Evolutionary conservation across 805 yeast species (phyloP).

Genomic region (Kluyveromyces starmeri): DNA sequence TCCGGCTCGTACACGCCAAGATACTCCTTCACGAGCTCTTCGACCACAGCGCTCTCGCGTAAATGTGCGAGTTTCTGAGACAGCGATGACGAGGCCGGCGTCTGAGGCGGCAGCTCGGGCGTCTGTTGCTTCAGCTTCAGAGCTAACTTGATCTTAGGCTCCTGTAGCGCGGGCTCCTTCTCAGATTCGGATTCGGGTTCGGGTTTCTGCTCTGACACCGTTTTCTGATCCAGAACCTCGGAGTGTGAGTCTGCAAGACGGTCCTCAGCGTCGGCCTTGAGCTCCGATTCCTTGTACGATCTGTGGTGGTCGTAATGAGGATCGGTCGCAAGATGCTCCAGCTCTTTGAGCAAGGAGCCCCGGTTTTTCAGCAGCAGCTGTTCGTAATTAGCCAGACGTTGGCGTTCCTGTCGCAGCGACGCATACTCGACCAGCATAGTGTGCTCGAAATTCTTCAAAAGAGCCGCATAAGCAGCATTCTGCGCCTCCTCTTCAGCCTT

Average conservation of each 20-base stretch:
- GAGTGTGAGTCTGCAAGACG: conserved; percentile 3
- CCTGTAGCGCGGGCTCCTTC: conserved; percentile 6
- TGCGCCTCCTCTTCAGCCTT: conserved; percentile 12
- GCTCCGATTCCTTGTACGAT: conserved; percentile 19
- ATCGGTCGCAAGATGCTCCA: conserved; percentile 17
- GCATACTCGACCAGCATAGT: conserved; percentile 16
- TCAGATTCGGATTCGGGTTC: background rate
- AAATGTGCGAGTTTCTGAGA: conserved; percentile 10
- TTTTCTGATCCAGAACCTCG: conserved; percentile 5
- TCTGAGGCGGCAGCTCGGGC: conserved; percentile 2
- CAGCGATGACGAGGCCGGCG: background rate
- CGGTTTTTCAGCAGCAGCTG: conserved; percentile 9
- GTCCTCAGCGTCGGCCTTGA: conserved; percentile 8
- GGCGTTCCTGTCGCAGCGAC: conserved; percentile 10
- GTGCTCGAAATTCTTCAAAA: conserved; percentile 11
- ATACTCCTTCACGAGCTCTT: conserved; percentile 25
- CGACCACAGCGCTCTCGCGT: conserved; percentile 17
- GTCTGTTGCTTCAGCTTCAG: conserved; percentile 6
- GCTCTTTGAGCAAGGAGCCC: conserved; percentile 17
- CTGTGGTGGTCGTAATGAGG: conserved; percentile 23
- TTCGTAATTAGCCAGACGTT: conserved; percentile 15
- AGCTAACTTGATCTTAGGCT: conserved; percentile 21
- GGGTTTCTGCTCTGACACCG: background rate
- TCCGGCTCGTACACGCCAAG: conserved; percentile 28
- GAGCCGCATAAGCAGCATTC: conserved; percentile 11